A percentile compares a stretch with the other conserved stretches of the same genome.
These are phyloP conservation scores for Truncatella angustata DNA, from an alignment of 2,329 filamentous ascomycete species.

Conservation along the genomic window DNA sequence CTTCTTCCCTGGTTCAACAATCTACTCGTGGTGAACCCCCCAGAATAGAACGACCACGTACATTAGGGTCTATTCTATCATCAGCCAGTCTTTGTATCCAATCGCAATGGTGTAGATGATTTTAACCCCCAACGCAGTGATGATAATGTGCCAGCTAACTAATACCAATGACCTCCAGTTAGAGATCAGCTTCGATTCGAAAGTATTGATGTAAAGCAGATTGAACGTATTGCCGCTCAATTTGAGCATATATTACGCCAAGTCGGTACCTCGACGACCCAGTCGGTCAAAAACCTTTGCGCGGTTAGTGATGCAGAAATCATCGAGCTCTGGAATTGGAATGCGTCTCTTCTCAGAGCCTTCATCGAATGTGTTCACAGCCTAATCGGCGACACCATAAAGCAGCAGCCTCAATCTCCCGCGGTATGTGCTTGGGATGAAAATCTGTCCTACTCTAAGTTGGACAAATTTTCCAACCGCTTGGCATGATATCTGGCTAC, in stretches of 20 bases:
- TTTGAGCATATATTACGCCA: slow-evolving; percentile 4
- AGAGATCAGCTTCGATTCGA: slow-evolving; percentile 7
- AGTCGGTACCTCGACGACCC: neutral
- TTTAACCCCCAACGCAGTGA: slow-evolving; percentile 8
- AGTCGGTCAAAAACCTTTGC: neutral
- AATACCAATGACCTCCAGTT: neutral
- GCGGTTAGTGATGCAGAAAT: neutral
- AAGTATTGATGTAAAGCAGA: neutral
- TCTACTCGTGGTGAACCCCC: slow-evolving; percentile 1
- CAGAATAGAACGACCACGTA: neutral
- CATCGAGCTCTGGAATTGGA: neutral
- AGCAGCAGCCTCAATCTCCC: slow-evolving; percentile 29
- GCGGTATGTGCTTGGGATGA: slow-evolving; percentile 30
- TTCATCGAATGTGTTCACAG: slow-evolving; percentile 42
- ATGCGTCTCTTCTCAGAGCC: slow-evolving; percentile 12
- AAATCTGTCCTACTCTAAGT: slow-evolving; percentile 26
- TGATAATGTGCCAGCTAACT: slow-evolving; percentile 7
- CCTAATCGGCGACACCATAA: slow-evolving; percentile 33
- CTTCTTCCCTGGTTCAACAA: slow-evolving; percentile 6
- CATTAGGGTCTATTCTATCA: neutral
- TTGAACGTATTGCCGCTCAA: neutral
- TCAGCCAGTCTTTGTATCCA: neutral
- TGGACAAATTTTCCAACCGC: slow-evolving; percentile 23
- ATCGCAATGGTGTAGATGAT: slow-evolving; percentile 3
- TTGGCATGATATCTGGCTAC: slow-evolving; percentile 26